Evolutionary conservation across 495 filamentous ascomycete species (phyloP).

Genomic region (Podospora anserina): DNA sequence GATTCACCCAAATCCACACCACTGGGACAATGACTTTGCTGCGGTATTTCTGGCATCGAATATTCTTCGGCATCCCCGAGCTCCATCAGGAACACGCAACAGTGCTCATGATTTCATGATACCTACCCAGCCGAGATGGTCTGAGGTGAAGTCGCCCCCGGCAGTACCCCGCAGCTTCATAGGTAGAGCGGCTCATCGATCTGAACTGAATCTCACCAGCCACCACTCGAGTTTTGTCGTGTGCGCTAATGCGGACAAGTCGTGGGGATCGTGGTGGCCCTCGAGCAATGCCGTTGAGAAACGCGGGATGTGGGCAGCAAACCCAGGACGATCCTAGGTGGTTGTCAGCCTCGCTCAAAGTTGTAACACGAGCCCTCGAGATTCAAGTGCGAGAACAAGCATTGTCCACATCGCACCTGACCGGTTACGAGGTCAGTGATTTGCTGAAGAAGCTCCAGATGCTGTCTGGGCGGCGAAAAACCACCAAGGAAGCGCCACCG

Average conservation of each 20-base stretch:
- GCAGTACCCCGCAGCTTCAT: not conserved
- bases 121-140: not conserved
- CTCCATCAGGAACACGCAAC: not conserved
- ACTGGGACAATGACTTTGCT: not conserved
- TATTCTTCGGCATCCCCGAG: not conserved
- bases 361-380: not conserved
- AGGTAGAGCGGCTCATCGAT: not conserved
- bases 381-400: not conserved
- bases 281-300: constrained; percentile 2
- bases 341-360: constrained; percentile 1
- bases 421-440: constrained; percentile 16
- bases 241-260: constrained; percentile 5
- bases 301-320: not conserved
- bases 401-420: constrained; percentile 22
- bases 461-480: constrained; percentile 16
- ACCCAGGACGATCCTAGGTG: not conserved
- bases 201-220: constrained; percentile 12
- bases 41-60: not conserved
- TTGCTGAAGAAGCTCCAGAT: constrained; percentile 12
- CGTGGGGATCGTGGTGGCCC: not conserved
- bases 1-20: not conserved
- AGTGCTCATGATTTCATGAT: not conserved
- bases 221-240: not conserved
- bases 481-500: constrained; percentile 23
- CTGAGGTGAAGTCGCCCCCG: not conserved